A percentile compares a stretch with the other conserved stretches of the same genome.
Evolutionary conservation across 768 basidiomycete genomes (phyloP).

Genomic region (Tephrocybe sp.): DNA sequence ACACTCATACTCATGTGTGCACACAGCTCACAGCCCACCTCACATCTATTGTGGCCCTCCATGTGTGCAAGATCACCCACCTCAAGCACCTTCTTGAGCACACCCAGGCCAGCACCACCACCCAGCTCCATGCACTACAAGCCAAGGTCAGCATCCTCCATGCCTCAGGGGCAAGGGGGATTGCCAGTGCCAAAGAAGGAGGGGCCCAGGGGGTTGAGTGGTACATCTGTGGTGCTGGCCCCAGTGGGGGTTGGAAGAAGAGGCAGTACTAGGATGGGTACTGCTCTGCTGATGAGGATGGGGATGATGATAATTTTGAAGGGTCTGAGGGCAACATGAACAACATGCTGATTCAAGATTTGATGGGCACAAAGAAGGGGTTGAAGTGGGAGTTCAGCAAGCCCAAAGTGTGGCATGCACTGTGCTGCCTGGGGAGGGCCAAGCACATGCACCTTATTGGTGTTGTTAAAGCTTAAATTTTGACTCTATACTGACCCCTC

Average conservation of each 20-base stretch:
- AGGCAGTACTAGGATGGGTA: slow-evolving; percentile 78
- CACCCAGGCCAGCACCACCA: slow-evolving; percentile 74
- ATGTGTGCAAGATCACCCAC: slow-evolving; percentile 60
- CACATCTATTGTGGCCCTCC: slow-evolving; percentile 42
- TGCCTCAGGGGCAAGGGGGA: no score
- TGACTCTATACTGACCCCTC: no score
- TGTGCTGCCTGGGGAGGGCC: slow-evolving; percentile 61
- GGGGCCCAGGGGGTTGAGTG: slow-evolving; percentile 33
- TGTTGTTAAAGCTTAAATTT: no score
- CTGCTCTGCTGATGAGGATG: slow-evolving; percentile 38
- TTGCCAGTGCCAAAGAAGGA: no score
- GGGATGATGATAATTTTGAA: slow-evolving; percentile 29
- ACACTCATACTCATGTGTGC: slow-evolving; percentile 31
- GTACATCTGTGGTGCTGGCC: no score
- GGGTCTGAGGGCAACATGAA: slow-evolving; percentile 30
- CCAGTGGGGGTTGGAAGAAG: slow-evolving; percentile 40
- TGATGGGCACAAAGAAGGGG: slow-evolving; percentile 49
- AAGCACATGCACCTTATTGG: slow-evolving; percentile 54
- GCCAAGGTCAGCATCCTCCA: slow-evolving; percentile 75
- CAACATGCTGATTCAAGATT: slow-evolving; percentile 35
- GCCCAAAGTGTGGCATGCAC: slow-evolving; percentile 61
- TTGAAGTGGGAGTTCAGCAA: slow-evolving; percentile 66
- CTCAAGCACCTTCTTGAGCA: slow-evolving; percentile 82
- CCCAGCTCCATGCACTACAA: slow-evolving; percentile 84
- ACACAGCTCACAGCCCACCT: slow-evolving; percentile 35